Evolutionary conservation across 768 basidiomycete genomes (phyloP).

Genomic region (Pleurotus giganteus): DNA sequence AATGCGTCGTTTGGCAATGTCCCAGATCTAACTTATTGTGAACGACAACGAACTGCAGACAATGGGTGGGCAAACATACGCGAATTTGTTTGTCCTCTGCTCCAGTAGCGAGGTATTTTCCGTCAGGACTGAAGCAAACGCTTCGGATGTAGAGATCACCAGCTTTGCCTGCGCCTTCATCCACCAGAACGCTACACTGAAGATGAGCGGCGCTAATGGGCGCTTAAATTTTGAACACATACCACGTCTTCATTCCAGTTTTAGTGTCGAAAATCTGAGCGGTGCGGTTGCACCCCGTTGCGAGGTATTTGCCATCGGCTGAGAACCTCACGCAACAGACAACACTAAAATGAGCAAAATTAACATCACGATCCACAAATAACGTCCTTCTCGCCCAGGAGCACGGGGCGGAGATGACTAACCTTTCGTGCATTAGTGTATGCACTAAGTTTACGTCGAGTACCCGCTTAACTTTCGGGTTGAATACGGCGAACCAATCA

Average conservation of each 20-base stretch:
- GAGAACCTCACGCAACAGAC: slow-evolving; percentile 94
- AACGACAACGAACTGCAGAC: neutral
- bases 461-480: slow-evolving; percentile 66
- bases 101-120: slow-evolving; percentile 90
- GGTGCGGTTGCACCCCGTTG: slow-evolving; percentile 89
- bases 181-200: slow-evolving; percentile 61
- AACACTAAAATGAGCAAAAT: slow-evolving; percentile 30
- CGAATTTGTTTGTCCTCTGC: slow-evolving; percentile 75
- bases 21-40: slow-evolving; percentile 68
- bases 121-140: slow-evolving; percentile 92
- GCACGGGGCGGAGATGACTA: slow-evolving; percentile 16
- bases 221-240: slow-evolving; percentile 26
- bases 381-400: neutral
- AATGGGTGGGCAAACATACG: slow-evolving; percentile 34
- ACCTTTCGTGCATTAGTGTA: slow-evolving; percentile 84
- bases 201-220: slow-evolving; percentile 8
- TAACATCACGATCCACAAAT: neutral
- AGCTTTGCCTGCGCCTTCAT: slow-evolving; percentile 68
- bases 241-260: slow-evolving; percentile 86
- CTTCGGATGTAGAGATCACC: slow-evolving; percentile 93
- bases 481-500: slow-evolving; percentile 89
- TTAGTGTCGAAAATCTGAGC: slow-evolving; percentile 95
- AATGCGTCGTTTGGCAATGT: slow-evolving; percentile 74
- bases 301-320: slow-evolving; percentile 87
- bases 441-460: slow-evolving; percentile 78